A percentile compares a stretch with the other conserved stretches of the same genome.
These are phyloP conservation scores for Stachybotrys elegans DNA, from an alignment of 2,329 filamentous ascomycete species.

Conservation along the genomic window DNA sequence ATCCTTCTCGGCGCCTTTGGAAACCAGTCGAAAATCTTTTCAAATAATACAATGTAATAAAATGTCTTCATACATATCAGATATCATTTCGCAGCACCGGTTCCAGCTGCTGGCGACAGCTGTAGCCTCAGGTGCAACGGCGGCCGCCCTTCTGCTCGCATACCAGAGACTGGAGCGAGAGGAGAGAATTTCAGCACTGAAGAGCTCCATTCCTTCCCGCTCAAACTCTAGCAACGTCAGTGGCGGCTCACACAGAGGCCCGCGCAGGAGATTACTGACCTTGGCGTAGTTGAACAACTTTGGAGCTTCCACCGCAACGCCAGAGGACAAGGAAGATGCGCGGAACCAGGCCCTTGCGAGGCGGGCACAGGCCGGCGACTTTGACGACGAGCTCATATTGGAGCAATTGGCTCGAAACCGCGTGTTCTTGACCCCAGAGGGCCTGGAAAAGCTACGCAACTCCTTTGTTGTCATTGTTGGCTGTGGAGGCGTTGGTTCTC, in stretches of 20 bases:
- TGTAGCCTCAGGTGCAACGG: constrained; percentile 56
- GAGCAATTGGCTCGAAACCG: constrained; percentile 92
- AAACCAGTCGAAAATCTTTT: too few relatives aligned
- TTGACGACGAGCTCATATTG: constrained; percentile 75
- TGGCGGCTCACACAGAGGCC: background rate
- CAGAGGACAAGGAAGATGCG: constrained; percentile 54
- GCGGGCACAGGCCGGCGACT: constrained; percentile 58
- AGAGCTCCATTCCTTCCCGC: constrained; percentile 50
- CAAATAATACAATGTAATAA: constrained; percentile 16
- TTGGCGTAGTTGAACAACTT: constrained; percentile 52
- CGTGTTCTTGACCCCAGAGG: constrained; percentile 81
- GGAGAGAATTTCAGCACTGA: constrained; percentile 50
- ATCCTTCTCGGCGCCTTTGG: too few relatives aligned
- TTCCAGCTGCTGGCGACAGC: constrained; percentile 68
- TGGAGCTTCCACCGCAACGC: constrained; percentile 44
- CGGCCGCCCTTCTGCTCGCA: constrained; percentile 55
- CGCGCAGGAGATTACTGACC: constrained; percentile 11
- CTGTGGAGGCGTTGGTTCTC: constrained; percentile 90
- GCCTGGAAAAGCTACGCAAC: constrained; percentile 71
- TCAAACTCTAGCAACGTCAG: constrained; percentile 16
- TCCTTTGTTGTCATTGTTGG: constrained; percentile 88
- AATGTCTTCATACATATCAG: constrained; percentile 40
- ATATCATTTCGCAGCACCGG: constrained; percentile 38
- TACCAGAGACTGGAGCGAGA: constrained; percentile 56
- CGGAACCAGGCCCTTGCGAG: constrained; percentile 54